Conservation (phyloP, 192 early-diverging fungal species). For the Coemansia biformis region DNA sequence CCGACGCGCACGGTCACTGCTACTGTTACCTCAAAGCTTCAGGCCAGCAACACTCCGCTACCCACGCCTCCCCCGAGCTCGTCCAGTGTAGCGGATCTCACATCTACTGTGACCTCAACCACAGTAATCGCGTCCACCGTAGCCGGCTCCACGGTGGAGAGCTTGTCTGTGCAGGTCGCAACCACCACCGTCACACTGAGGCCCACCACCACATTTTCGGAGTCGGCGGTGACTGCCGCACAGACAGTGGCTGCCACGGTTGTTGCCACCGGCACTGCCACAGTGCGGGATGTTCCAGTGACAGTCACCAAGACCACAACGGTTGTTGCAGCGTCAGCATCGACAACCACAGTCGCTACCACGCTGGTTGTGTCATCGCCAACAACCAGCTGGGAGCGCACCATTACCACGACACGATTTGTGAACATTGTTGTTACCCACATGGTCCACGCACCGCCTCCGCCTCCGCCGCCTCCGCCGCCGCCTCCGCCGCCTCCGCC, state of each 20-base stretch:
- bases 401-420: neutral
- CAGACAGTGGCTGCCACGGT: neutral
- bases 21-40: too few species aligned
- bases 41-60: too few species aligned
- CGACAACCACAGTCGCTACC: neutral
- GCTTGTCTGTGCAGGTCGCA: too few species aligned
- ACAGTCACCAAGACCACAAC: neutral
- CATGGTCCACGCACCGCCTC: neutral
- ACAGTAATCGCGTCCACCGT: too few species aligned
- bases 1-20: too few species aligned
- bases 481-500: neutral
- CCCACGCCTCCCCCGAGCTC: too few species aligned
- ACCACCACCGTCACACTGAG: too few species aligned
- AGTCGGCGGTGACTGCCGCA: neutral
- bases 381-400: neutral
- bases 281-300: neutral
- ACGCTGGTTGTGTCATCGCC: neutral
- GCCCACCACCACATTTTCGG: too few species aligned
- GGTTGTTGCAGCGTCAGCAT: neutral
- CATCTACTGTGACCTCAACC: too few species aligned
- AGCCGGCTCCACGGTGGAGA: too few species aligned
- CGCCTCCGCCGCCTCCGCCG: neutral
- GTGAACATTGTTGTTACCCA: neutral
- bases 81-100: too few species aligned
- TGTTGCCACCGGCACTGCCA: neutral